phyloP scores from a whole-genome alignment of 306 rosid genomes.

The Glycine tomentella region DNA sequence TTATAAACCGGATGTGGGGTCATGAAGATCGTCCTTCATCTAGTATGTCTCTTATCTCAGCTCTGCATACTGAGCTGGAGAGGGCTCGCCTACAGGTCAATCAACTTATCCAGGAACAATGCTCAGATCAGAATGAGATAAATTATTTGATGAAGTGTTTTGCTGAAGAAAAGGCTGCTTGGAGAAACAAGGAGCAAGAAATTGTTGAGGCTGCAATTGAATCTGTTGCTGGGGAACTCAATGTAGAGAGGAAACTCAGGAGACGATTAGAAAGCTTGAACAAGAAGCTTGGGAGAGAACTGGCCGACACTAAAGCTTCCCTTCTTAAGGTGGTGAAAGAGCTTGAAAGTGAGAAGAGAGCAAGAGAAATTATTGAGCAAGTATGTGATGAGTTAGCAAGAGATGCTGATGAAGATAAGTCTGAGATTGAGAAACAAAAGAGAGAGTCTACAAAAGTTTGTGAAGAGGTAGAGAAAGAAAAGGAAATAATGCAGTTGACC shows the following conservation, averaged over 20 bases:
- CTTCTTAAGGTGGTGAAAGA: slow-evolving; percentile 85
- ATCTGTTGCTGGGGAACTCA: slow-evolving; percentile 89
- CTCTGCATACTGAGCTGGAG: slow-evolving; percentile 93
- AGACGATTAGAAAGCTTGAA: slow-evolving; percentile 90
- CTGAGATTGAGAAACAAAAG: slow-evolving; percentile 65
- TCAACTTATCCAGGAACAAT: slow-evolving; percentile 91
- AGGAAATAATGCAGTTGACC: slow-evolving; percentile 77
- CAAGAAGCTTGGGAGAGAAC: slow-evolving; percentile 92
- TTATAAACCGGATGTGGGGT: slow-evolving; percentile 91
- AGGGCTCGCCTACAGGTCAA: slow-evolving; percentile 92
- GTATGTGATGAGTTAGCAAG: slow-evolving; percentile 85
- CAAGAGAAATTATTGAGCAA: slow-evolving; percentile 89
- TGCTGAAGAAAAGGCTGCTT: slow-evolving; percentile 93
- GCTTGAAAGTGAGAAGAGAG: slow-evolving; percentile 92
- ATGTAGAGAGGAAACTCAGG: slow-evolving; percentile 85
- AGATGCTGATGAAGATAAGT: slow-evolving; percentile 74
- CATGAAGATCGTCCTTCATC: slow-evolving; percentile 91
- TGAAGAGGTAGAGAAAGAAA: slow-evolving; percentile 78
- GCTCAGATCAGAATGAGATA: slow-evolving; percentile 80
- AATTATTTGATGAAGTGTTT: slow-evolving; percentile 85
- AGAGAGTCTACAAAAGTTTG: slow-evolving; percentile 64
- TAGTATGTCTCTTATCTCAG: slow-evolving; percentile 89
- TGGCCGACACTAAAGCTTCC: slow-evolving; percentile 88
- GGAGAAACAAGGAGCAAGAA: slow-evolving; percentile 89
- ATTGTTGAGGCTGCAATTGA: slow-evolving; percentile 97